A percentile compares a stretch with the other conserved stretches of the same genome.
phyloP scores from a whole-genome alignment of 441 rosid genomes.

The Biscutella laevigata region DNA sequence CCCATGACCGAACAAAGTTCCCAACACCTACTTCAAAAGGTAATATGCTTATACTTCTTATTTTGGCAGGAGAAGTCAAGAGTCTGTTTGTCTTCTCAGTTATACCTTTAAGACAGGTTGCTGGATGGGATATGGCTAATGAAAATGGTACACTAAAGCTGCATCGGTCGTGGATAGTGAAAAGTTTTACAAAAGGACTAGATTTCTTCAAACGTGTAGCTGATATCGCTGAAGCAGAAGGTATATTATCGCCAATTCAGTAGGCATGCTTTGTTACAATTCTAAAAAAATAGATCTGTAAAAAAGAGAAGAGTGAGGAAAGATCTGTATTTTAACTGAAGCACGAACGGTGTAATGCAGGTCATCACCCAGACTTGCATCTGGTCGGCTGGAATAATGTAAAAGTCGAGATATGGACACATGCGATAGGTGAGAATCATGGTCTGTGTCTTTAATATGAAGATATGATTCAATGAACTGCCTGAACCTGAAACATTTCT shows the following conservation, averaged over 20 bases:
- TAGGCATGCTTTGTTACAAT: not conserved
- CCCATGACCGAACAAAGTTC: constrained; percentile 76
- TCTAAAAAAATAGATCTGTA: not conserved
- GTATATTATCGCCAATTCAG: constrained; percentile 20
- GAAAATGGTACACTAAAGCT: constrained; percentile 65
- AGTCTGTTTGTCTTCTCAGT: constrained; percentile 1
- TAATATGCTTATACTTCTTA: constrained; percentile 9
- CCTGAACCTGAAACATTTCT: constrained; percentile 1
- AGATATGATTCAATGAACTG: constrained; percentile 7
- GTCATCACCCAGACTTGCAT: constrained; percentile 97
- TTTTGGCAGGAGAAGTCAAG: not conserved
- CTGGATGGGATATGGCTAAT: constrained; percentile 66
- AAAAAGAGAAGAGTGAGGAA: not conserved
- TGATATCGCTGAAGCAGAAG: constrained; percentile 77
- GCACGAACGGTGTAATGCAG: constrained; percentile 33
- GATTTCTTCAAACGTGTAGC: constrained; percentile 65
- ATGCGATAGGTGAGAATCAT: constrained; percentile 59
- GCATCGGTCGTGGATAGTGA: constrained; percentile 54
- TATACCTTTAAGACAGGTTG: constrained; percentile 33
- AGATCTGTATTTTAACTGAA: not conserved
- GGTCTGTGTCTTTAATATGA: not conserved
- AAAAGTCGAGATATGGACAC: constrained; percentile 85
- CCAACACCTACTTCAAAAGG: constrained; percentile 43
- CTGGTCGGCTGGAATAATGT: constrained; percentile 91
- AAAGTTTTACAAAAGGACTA: constrained; percentile 74